Conservation (phyloP, 805 yeast genomes). For the Ascoidea asiatica region DNA sequence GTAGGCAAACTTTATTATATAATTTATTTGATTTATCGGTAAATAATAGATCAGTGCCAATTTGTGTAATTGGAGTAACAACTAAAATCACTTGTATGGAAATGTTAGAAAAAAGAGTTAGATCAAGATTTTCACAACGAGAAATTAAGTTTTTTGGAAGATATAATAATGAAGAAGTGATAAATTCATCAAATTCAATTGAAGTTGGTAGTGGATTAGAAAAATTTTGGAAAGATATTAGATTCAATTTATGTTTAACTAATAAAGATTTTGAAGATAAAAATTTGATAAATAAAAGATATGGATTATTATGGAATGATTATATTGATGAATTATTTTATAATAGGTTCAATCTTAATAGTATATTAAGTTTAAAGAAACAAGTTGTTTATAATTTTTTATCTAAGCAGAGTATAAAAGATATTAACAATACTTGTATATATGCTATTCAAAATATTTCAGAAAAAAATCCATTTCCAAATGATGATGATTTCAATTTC, state of each 20-base stretch:
- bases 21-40: constrained; percentile 83
- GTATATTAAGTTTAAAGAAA: constrained; percentile 9
- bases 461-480: constrained; percentile 14
- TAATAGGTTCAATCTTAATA: neutral
- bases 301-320: constrained; percentile 11
- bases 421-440: constrained; percentile 20
- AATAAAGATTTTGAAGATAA: constrained; percentile 3
- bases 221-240: constrained; percentile 9
- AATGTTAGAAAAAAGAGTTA: constrained; percentile 78
- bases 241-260: constrained; percentile 9
- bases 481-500: constrained; percentile 13
- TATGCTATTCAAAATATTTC: constrained; percentile 17
- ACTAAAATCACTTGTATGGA: constrained; percentile 68
- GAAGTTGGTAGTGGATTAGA: constrained; percentile 9
- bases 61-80: constrained; percentile 71
- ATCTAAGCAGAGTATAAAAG: constrained; percentile 22
- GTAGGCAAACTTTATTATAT: constrained; percentile 74
- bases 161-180: neutral
- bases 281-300: constrained; percentile 9
- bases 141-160: constrained; percentile 32
- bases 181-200: constrained; percentile 2
- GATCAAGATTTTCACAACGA: constrained; percentile 79
- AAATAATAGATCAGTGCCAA: constrained; percentile 47
- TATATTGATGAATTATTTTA: constrained; percentile 9
- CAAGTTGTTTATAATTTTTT: constrained; percentile 14